Evolutionary conservation across 1,284 basidiomycete species (phyloP).

Genomic region (Tilletia setariae): DNA sequence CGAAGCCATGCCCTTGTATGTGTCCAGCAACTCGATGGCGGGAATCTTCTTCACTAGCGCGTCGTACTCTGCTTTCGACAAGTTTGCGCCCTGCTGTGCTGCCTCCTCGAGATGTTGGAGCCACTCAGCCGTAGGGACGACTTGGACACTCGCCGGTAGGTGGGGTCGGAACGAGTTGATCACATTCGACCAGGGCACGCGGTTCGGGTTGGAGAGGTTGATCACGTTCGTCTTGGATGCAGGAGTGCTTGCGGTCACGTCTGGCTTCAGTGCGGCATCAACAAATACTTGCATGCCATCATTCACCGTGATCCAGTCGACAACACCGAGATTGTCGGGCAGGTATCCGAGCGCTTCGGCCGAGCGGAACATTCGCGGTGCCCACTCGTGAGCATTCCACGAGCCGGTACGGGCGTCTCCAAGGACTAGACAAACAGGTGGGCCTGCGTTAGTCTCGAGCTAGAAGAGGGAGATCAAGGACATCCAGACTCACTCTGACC

Average conservation of each 20-base stretch:
- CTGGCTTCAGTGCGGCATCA: not conserved
- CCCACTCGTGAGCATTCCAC: constrained; percentile 5
- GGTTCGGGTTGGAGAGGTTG: constrained; percentile 1
- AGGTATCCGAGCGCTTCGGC: not conserved
- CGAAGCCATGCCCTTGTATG: not conserved
- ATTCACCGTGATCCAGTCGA: constrained; percentile 4
- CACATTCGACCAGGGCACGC: not conserved
- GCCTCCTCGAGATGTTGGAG: not conserved
- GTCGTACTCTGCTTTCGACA: too few relatives aligned
- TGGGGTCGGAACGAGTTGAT: not conserved
- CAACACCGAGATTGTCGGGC: not conserved
- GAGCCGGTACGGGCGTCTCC: constrained; percentile 3
- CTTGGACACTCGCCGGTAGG: not conserved
- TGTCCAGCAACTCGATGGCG: not conserved
- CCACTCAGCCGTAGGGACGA: not conserved
- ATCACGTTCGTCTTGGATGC: not conserved
- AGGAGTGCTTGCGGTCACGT: not conserved
- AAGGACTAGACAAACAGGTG: not conserved
- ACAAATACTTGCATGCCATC: not conserved
- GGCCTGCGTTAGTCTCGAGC: too few relatives aligned
- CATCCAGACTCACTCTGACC: constrained; percentile 13
- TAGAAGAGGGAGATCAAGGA: too few relatives aligned
- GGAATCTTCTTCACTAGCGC: not conserved
- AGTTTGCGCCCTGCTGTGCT: not conserved
- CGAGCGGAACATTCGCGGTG: not conserved